phyloP scores from a whole-genome alignment of 148 eudicot species.

The Camellia sinensis region DNA sequence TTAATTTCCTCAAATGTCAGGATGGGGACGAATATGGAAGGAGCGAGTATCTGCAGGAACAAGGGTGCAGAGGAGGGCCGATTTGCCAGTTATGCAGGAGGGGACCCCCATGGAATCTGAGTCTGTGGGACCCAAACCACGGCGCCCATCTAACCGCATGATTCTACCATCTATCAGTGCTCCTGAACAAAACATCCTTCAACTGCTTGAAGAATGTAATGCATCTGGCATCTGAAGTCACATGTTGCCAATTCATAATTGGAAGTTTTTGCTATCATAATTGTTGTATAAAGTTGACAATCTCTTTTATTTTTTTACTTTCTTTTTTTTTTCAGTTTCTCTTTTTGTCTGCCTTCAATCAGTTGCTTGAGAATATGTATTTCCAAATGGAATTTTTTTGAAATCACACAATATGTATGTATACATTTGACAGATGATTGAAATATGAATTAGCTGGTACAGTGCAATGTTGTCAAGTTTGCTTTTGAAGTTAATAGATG shows the following conservation, averaged over 20 bases:
- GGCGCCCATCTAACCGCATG: constrained; percentile 44
- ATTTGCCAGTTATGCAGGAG: constrained; percentile 55
- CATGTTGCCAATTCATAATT: neutral
- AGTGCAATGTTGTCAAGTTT: too few relatives aligned
- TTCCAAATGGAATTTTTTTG: too few relatives aligned
- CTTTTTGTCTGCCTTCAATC: neutral
- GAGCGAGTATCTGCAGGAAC: constrained; percentile 76
- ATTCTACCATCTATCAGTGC: constrained; percentile 83
- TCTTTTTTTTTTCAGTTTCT: neutral
- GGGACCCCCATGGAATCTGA: constrained; percentile 38
- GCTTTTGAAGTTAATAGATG: too few relatives aligned
- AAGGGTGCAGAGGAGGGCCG: constrained; percentile 52
- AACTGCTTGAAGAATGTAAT: constrained; percentile 64
- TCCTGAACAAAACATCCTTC: constrained; percentile 77
- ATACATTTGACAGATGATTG: too few relatives aligned
- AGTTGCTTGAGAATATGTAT: neutral
- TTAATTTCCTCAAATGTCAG: constrained; percentile 29
- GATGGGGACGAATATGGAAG: constrained; percentile 96
- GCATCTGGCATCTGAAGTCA: constrained; percentile 36
- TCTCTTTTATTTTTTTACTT: too few relatives aligned
- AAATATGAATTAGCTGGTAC: too few relatives aligned
- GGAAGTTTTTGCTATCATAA: neutral
- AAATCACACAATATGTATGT: too few relatives aligned
- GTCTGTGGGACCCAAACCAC: constrained; percentile 14
- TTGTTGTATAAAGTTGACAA: neutral